These are phyloP conservation scores for Salix caprea DNA, from an alignment of 345 rosid genomes.

Conservation along the genomic window DNA sequence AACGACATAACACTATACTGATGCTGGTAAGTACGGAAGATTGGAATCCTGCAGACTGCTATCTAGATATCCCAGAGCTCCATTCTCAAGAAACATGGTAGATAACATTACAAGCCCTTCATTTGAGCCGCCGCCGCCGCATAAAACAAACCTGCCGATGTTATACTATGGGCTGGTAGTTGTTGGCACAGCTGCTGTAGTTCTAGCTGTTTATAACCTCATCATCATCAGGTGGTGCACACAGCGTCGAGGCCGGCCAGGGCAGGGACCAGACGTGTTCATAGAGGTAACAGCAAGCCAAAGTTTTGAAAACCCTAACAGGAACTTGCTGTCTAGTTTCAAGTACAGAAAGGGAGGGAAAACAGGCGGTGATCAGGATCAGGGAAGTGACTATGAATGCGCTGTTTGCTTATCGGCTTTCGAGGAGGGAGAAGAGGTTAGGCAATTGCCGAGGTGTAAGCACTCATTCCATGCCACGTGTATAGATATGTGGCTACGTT, in stretches of 20 bases:
- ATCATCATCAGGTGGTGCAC: conserved; percentile 30
- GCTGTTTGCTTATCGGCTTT: conserved; percentile 36
- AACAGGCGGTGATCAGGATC: neutral
- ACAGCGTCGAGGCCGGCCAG: neutral
- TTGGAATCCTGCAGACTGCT: neutral
- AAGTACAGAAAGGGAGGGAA: conserved; percentile 21
- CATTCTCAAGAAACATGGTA: conserved; percentile 13
- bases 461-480: conserved; percentile 37
- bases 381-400: conserved; percentile 25
- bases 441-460: conserved; percentile 32
- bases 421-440: conserved; percentile 38
- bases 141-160: conserved; percentile 33
- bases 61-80: no score
- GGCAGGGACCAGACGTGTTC: neutral
- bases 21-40: neutral
- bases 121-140: neutral
- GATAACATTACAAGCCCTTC: conserved; percentile 1
- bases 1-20: conserved; percentile 3
- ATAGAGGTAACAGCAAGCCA: neutral
- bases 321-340: conserved; percentile 13
- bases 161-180: conserved; percentile 43
- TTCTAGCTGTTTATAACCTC: conserved; percentile 32
- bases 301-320: neutral
- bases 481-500: conserved; percentile 43
- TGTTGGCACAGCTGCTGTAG: conserved; percentile 29